Conservation (phyloP, 2,329 filamentous ascomycete genomes). For the Penicillium sp. region DNA sequence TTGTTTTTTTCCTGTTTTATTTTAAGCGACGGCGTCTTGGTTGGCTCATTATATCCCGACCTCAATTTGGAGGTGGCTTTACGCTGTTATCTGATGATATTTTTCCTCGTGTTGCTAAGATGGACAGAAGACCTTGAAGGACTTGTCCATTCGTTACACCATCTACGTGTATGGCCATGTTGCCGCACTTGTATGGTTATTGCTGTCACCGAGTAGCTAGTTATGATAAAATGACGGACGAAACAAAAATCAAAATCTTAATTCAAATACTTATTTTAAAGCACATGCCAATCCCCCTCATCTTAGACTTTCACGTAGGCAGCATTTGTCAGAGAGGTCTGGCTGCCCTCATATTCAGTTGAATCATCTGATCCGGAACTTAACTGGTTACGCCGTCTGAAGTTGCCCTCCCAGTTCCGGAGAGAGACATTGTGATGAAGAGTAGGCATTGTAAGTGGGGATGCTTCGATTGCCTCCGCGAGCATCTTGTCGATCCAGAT, state of each 20-base stretch:
- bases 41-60: constrained; percentile 7
- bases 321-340: too few species aligned
- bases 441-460: too few species aligned
- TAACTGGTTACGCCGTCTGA: too few species aligned
- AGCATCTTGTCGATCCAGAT: too few species aligned
- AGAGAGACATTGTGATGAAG: too few species aligned
- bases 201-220: neutral
- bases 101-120: constrained; percentile 8
- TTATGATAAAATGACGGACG: neutral
- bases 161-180: neutral
- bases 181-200: neutral
- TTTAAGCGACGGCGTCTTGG: constrained; percentile 25
- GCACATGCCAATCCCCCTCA: too few species aligned
- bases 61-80: constrained; percentile 1
- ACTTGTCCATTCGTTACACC: constrained; percentile 1
- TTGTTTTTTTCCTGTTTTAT: constrained; percentile 9
- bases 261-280: neutral
- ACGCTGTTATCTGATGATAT: constrained; percentile 6
- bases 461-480: too few species aligned
- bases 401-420: too few species aligned
- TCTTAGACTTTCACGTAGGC: too few species aligned
- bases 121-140: constrained; percentile 10
- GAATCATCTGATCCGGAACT: too few species aligned
- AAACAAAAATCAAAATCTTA: neutral
- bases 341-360: too few species aligned